A percentile compares a stretch with the other conserved stretches of the same genome.
Conservation (phyloP, 2,329 filamentous ascomycete genomes). For the Clonostachys solani region DNA sequence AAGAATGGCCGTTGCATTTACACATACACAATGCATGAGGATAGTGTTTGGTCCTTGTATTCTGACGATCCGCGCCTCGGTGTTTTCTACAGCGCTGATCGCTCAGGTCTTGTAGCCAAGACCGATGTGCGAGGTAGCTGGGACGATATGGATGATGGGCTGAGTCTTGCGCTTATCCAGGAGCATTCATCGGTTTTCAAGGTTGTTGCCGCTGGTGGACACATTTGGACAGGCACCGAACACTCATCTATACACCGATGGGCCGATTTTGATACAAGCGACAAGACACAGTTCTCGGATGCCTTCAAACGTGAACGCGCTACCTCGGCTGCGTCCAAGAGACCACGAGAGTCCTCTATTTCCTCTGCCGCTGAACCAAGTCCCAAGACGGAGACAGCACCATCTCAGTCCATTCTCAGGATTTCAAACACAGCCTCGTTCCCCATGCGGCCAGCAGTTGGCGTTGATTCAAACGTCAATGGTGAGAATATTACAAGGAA, state of each 20-base stretch:
- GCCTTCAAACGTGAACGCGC: conserved; percentile 42
- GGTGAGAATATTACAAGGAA: conserved; percentile 26
- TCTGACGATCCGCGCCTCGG: conserved; percentile 82
- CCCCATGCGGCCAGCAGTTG: conserved; percentile 49
- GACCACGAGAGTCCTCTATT: conserved; percentile 43
- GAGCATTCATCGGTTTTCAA: conserved; percentile 81
- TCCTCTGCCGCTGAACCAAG: conserved; percentile 28
- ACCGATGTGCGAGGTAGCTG: conserved; percentile 78
- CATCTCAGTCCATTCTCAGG: conserved; percentile 68
- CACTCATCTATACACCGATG: conserved; percentile 91
- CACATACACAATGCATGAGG: conserved; percentile 97
- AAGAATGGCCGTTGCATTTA: conserved; percentile 95
- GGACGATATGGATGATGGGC: conserved; percentile 71
- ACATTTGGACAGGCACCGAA: conserved; percentile 86
- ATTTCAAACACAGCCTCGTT: conserved; percentile 83
- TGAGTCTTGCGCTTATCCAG: conserved; percentile 86
- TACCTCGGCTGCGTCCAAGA: conserved; percentile 35
- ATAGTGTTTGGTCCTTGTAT: conserved; percentile 94
- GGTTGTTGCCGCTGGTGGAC: conserved; percentile 64
- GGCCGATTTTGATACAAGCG: conserved; percentile 77
- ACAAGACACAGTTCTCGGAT: conserved; percentile 63
- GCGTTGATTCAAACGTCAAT: conserved; percentile 41
- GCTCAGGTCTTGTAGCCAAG: conserved; percentile 91
- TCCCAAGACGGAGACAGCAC: too few relatives aligned
- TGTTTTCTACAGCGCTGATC: conserved; percentile 92